Evolutionary conservation across 2,329 filamentous ascomycete species (phyloP), one percentile per base, ranked within the genome.

Genomic region (Paracoccidioides brasiliensis): DNA sequence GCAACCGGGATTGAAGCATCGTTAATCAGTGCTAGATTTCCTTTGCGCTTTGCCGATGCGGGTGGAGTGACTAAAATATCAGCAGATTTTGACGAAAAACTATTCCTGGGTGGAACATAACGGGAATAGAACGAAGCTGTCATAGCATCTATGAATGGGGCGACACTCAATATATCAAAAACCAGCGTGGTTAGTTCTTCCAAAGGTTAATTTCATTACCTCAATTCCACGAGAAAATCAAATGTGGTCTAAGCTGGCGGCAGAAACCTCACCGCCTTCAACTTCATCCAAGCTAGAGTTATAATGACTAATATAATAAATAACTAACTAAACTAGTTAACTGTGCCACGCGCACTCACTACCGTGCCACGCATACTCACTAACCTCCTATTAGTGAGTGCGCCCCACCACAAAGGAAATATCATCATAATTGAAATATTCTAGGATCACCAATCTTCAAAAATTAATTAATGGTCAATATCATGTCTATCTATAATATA

Each of bases 51-150:
- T 60, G 57, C 2, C 60, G 61, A 33, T 4, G 8, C 40, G 28
- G 42, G 22, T 5, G 38, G 46, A 9, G 41, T 10, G 14, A 14
- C 46, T 40, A 53, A 52, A 30, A 5, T 43, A 9, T 54, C 42
- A 14, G 35, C 6, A 28, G 40, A 14, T 10, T 28, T 52, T 9
- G 46, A 35, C 5, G n/a, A 4, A 45, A 22, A 3, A 37, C 6
- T 28, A 44, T 51, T 52, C 32, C 45, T 61, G 2, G 73, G 70
- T 53, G 76, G 74, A 44, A 73, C 72, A 61, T 77, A 76, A 53
- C 74, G 71, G 35, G 71, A 68, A 60, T 77, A 75, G 40, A 77
- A 70, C 50, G 71, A 69, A 54, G 69, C 71, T 57, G 74, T 69
- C 76, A 79, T 79, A 56, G 54, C 67, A 38, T 28, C 15, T 3